These are phyloP conservation scores for Serpula lacrymans DNA, from an alignment of 768 basidiomycete species.

Conservation along the genomic window DNA sequence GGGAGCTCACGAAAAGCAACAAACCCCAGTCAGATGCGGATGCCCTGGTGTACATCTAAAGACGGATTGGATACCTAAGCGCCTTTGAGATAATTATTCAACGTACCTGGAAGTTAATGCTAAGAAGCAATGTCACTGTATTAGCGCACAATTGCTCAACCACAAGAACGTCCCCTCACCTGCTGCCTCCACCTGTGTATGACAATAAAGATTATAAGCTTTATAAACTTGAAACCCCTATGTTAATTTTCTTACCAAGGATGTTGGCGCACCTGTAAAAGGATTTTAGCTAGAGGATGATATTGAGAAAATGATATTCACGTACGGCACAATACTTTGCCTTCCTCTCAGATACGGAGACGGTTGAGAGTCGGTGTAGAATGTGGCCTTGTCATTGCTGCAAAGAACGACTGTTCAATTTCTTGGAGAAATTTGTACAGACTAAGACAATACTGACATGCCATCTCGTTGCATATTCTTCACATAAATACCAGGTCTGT, in stretches of 20 bases:
- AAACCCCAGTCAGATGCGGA: slow-evolving; percentile 70
- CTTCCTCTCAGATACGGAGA: slow-evolving; percentile 61
- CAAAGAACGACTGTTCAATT: neutral
- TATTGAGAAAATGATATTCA: slow-evolving; percentile 7
- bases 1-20: slow-evolving; percentile 9
- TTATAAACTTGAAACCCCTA: neutral
- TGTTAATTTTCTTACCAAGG: slow-evolving; percentile 34
- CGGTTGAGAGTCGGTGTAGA: slow-evolving; percentile 60
- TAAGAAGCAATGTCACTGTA: slow-evolving; percentile 20
- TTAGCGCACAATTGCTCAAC: neutral
- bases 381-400: slow-evolving; percentile 73
- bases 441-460: slow-evolving; percentile 41
- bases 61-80: too few relatives aligned
- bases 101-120: slow-evolving; percentile 68
- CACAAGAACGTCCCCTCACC: slow-evolving; percentile 29
- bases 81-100: neutral
- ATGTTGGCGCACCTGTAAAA: slow-evolving; percentile 59
- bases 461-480: slow-evolving; percentile 71
- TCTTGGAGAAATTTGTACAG: neutral
- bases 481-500: slow-evolving; percentile 63
- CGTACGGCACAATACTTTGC: slow-evolving; percentile 65
- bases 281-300: neutral
- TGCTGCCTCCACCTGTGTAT: slow-evolving; percentile 49
- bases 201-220: neutral
- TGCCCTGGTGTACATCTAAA: slow-evolving; percentile 68